Percentiles rank a stretch among this genome's conserved stretches.
Conservation (phyloP, 2,329 filamentous ascomycete genomes). For the Fonsecaea monophora region DNA sequence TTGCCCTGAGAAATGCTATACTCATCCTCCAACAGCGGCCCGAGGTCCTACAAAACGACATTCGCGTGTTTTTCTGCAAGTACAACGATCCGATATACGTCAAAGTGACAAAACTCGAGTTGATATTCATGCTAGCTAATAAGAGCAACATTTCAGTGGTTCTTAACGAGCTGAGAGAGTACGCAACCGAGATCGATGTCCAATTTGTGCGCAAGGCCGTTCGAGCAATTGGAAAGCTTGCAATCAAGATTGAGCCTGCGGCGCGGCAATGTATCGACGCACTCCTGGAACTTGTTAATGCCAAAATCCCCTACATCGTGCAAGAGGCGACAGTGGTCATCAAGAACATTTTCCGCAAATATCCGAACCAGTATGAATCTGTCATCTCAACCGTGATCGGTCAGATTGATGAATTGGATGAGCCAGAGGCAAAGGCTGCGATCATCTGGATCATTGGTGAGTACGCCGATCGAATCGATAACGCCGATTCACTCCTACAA, state of each 20-base stretch:
- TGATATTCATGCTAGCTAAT: constrained; percentile 98
- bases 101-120: constrained; percentile 96
- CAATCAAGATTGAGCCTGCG: constrained; percentile 97
- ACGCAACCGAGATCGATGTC: constrained; percentile 97
- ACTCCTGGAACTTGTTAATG: constrained; percentile 88
- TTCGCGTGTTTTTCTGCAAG: constrained; percentile 99
- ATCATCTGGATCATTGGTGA: constrained; percentile 99
- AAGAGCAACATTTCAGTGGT: constrained; percentile 97
- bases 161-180: constrained; percentile 88
- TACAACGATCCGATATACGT: constrained; percentile 99
- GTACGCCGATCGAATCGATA: constrained; percentile 96
- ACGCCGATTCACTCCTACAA: constrained; percentile 89
- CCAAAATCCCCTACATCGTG: constrained; percentile 98
- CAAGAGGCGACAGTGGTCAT: constrained; percentile 99
- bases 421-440: constrained; percentile 95
- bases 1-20: constrained; percentile 90
- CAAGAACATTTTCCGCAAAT: constrained; percentile 98
- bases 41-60: constrained; percentile 93
- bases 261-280: constrained; percentile 90
- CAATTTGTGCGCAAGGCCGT: constrained; percentile 99
- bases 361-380: constrained; percentile 97
- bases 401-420: constrained; percentile 93
- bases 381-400: constrained; percentile 96
- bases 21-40: constrained; percentile 91
- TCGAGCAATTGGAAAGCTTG: constrained; percentile 93